A percentile compares a stretch with the other conserved stretches of the same genome.
Conservation (phyloP, 306 rosid genomes). For the Arachis hypogaea region DNA sequence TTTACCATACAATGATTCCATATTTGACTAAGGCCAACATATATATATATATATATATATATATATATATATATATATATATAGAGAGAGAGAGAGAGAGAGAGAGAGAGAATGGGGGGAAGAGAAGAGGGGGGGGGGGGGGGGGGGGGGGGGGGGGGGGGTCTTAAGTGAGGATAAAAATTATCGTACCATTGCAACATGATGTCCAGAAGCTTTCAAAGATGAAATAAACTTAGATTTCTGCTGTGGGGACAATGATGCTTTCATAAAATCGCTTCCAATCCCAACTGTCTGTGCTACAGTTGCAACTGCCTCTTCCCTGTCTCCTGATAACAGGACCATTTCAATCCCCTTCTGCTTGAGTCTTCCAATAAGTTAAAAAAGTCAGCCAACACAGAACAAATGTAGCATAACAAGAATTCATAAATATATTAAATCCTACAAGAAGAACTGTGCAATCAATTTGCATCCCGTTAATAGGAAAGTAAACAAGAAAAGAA, state of each 20-base stretch:
- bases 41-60: neutral
- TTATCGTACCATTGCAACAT: constrained; percentile 93
- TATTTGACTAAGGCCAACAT: constrained; percentile 2
- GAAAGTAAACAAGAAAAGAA: constrained; percentile 25
- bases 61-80: too few relatives aligned
- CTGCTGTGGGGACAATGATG: constrained; percentile 83
- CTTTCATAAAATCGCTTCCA: constrained; percentile 60
- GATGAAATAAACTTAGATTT: constrained; percentile 77
- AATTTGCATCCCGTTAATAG: neutral
- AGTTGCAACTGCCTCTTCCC: constrained; percentile 98
- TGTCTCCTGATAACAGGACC: constrained; percentile 91
- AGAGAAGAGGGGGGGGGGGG: neutral
- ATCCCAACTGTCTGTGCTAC: constrained; percentile 87
- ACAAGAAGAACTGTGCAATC: constrained; percentile 9
- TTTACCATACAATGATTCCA: constrained; percentile 26
- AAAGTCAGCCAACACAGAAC: constrained; percentile 46
- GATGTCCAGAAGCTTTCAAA: constrained; percentile 83
- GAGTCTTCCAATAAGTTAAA: constrained; percentile 63
- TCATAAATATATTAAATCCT: constrained; percentile 18
- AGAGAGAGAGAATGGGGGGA: neutral
- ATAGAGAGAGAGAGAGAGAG: neutral
- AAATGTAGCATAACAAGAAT: neutral
- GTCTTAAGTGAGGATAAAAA: constrained; percentile 35
- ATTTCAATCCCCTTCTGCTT: constrained; percentile 87
- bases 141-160: neutral